phyloP scores from a whole-genome alignment of 2,329 filamentous ascomycete species.

The Alternaria atra region DNA sequence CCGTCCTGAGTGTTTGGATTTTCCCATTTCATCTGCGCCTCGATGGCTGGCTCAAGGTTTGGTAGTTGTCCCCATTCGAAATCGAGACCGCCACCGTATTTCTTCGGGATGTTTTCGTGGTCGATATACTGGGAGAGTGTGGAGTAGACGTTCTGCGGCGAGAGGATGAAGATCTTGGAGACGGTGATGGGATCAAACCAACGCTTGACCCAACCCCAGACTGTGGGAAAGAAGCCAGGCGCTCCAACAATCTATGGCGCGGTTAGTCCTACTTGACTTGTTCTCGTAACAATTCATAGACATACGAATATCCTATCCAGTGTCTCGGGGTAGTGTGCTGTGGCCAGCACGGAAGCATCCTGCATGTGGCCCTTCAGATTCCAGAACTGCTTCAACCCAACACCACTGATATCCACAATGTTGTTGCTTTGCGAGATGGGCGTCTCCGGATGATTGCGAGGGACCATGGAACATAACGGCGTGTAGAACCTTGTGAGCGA shows the following conservation, averaged over 20 bases:
- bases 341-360: slow-evolving; percentile 85
- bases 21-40: slow-evolving; percentile 55
- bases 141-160: slow-evolving; percentile 73
- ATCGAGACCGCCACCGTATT: slow-evolving; percentile 87
- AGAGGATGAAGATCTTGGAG: slow-evolving; percentile 94
- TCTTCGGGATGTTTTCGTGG: slow-evolving; percentile 81
- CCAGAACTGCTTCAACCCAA: slow-evolving; percentile 94
- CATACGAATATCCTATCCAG: slow-evolving; percentile 79
- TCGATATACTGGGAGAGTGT: slow-evolving; percentile 86
- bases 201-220: slow-evolving; percentile 94
- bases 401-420: slow-evolving; percentile 90
- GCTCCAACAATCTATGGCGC: slow-evolving; percentile 78
- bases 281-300: slow-evolving; percentile 4
- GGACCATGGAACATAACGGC: slow-evolving; percentile 81
- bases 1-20: slow-evolving; percentile 42
- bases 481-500: slow-evolving; percentile 88
- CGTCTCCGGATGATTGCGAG: slow-evolving; percentile 77
- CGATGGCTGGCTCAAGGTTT: slow-evolving; percentile 68
- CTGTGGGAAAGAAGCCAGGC: slow-evolving; percentile 87
- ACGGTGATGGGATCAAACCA: slow-evolving; percentile 88
- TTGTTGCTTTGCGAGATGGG: slow-evolving; percentile 93
- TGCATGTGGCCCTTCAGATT: slow-evolving; percentile 95
- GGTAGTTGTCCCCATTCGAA: slow-evolving; percentile 81
- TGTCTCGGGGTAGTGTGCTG: slow-evolving; percentile 94
- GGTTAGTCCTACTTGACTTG: slow-evolving; percentile 11